A percentile compares a stretch with the other conserved stretches of the same genome.
Conservation (phyloP, 2,329 filamentous ascomycete genomes). For the Dactylellina leptospora region DNA sequence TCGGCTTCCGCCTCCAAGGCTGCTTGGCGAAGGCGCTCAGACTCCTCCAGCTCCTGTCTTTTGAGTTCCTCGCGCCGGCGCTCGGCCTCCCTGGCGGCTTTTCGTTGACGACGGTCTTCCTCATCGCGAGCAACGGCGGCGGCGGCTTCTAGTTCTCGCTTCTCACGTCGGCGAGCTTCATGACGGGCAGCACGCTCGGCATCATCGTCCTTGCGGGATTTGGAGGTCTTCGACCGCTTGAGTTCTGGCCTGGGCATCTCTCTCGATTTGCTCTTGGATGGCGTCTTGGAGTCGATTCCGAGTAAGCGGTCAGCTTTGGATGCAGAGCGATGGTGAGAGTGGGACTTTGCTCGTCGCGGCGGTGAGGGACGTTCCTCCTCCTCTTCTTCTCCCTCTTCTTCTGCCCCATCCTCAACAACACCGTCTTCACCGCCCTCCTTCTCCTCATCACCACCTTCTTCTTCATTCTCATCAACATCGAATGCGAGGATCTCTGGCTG, state of each 20-base stretch:
- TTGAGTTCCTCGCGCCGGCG: constrained; percentile 43
- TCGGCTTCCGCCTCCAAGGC: constrained; percentile 43
- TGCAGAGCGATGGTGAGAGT: constrained; percentile 10
- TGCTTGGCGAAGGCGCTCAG: constrained; percentile 40
- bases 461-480: constrained; percentile 38
- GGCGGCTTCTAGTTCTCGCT: constrained; percentile 45
- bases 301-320: constrained; percentile 49
- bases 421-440: constrained; percentile 11
- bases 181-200: constrained; percentile 45
- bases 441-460: constrained; percentile 17
- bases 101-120: constrained; percentile 47
- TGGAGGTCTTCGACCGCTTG: constrained; percentile 48
- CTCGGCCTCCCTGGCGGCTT: constrained; percentile 39
- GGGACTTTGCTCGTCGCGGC: constrained; percentile 20
- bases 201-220: constrained; percentile 49
- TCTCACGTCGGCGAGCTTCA: constrained; percentile 44
- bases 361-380: constrained; percentile 18
- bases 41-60: constrained; percentile 40
- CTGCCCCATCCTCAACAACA: neutral
- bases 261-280: constrained; percentile 35
- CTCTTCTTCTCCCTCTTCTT: constrained; percentile 8
- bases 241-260: constrained; percentile 43
- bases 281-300: constrained; percentile 19
- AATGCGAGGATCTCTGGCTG: constrained; percentile 28
- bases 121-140: constrained; percentile 43